phyloP scores from a whole-genome alignment of 2,329 filamentous ascomycete genomes.

The Emericellopsis atlantica region DNA sequence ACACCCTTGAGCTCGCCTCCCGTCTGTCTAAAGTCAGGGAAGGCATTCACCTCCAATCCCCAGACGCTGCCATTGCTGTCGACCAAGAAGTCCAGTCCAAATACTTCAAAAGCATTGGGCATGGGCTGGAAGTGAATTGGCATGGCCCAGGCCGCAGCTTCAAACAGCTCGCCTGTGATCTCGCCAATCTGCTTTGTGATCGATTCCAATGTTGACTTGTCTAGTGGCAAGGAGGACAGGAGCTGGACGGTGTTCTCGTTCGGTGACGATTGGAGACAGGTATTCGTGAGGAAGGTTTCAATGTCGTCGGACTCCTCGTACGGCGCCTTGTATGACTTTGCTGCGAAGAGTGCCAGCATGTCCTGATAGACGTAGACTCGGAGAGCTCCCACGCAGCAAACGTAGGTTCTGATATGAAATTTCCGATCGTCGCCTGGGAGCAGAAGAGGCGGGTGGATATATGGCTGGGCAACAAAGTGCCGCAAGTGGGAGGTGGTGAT shows the following conservation, averaged over 20 bases:
- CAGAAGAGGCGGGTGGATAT: conserved; percentile 73
- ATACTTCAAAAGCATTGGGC: conserved; percentile 82
- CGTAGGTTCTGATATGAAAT: conserved; percentile 91
- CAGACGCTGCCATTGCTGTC: conserved; percentile 50
- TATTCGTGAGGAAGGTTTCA: conserved; percentile 81
- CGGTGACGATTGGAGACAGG: conserved; percentile 65
- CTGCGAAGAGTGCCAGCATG: conserved; percentile 84
- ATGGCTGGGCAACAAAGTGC: conserved; percentile 92
- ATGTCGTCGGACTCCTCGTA: conserved; percentile 37
- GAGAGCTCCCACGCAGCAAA: conserved; percentile 67
- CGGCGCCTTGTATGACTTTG: conserved; percentile 57
- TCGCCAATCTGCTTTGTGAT: conserved; percentile 64
- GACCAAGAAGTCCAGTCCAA: conserved; percentile 82
- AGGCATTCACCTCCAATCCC: conserved; percentile 88
- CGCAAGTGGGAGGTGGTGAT: conserved; percentile 84
- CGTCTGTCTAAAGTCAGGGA: conserved; percentile 91
- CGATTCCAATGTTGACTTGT: conserved; percentile 39
- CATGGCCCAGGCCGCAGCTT: conserved; percentile 75
- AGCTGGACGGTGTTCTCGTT: conserved; percentile 50
- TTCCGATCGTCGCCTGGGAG: conserved; percentile 60
- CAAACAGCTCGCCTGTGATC: conserved; percentile 67
- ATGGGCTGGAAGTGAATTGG: conserved; percentile 84
- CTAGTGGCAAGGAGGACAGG: conserved; percentile 55
- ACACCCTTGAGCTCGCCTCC: conserved; percentile 65
- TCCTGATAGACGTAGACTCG: conserved; percentile 75